phyloP scores from a whole-genome alignment of 1,139 yeast species.

The Nakaseomyces bracarensis region DNA sequence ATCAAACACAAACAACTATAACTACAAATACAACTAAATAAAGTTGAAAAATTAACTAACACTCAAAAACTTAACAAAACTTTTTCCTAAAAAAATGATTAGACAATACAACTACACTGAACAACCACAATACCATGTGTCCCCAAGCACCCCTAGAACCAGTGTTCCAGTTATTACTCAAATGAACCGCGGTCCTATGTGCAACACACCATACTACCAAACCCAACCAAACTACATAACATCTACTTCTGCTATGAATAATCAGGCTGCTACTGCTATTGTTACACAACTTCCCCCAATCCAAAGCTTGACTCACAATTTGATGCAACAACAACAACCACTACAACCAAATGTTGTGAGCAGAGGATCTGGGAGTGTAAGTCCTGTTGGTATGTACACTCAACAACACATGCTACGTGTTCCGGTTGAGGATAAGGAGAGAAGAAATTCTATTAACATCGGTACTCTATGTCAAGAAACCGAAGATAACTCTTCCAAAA shows the following conservation, averaged over 20 bases:
- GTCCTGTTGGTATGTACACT: slow-evolving; percentile 2
- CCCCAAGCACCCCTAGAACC: slow-evolving; percentile 5
- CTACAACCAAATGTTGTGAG: neutral
- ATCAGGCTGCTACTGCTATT: neutral
- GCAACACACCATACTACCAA: neutral
- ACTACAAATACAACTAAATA: neutral
- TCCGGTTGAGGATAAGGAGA: slow-evolving; percentile 2
- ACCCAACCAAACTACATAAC: neutral
- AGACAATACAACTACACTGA: slow-evolving; percentile 3
- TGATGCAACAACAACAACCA: neutral
- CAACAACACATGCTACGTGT: slow-evolving; percentile 1
- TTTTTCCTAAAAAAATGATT: slow-evolving; percentile 5
- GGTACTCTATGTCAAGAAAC: slow-evolving; percentile 7
- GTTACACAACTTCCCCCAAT: slow-evolving; percentile 3
- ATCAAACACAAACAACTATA: neutral
- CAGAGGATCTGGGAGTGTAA: slow-evolving; percentile 5
- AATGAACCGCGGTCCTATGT: neutral
- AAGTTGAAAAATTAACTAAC: neutral
- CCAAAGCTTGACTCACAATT: slow-evolving; percentile 1
- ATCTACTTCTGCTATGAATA: neutral
- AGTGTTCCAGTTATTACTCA: neutral
- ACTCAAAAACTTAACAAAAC: neutral
- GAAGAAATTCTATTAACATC: slow-evolving; percentile 7
- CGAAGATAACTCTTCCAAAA: neutral
- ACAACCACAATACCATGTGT: slow-evolving; percentile 3